phyloP scores from a whole-genome alignment of 306 rosid species.

The Cucurbita ficifolia region DNA sequence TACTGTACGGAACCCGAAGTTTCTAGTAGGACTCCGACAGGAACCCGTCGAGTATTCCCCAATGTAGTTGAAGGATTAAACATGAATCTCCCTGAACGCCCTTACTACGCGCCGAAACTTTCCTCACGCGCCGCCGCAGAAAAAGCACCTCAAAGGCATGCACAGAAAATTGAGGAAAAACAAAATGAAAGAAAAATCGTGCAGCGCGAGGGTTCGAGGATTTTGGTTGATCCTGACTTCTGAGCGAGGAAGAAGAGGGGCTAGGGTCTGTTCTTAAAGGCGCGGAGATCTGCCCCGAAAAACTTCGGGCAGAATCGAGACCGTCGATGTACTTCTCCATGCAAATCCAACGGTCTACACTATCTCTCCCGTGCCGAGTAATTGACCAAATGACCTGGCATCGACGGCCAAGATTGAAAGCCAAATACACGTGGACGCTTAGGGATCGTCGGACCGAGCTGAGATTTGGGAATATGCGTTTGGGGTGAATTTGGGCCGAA shows the following conservation, averaged over 20 bases:
- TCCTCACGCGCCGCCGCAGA: slow-evolving; percentile 18
- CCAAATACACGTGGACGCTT: slow-evolving; percentile 16
- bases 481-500: slow-evolving; percentile 5
- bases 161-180: background rate
- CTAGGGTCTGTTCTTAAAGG: slow-evolving; percentile 77
- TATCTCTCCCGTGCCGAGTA: slow-evolving; percentile 14
- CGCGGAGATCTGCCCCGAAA: slow-evolving; percentile 74
- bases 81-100: slow-evolving; percentile 20
- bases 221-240: slow-evolving; percentile 42
- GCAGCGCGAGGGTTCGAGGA: slow-evolving; percentile 37
- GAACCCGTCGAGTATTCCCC: slow-evolving; percentile 29
- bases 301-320: slow-evolving; percentile 16
- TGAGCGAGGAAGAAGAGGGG: slow-evolving; percentile 54
- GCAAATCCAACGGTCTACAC: slow-evolving; percentile 9
- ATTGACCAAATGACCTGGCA: slow-evolving; percentile 48
- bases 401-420: slow-evolving; percentile 23
- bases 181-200: background rate
- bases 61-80: slow-evolving; percentile 22
- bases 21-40: slow-evolving; percentile 22
- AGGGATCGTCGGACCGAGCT: background rate
- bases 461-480: slow-evolving; percentile 3
- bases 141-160: too few relatives aligned
- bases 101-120: background rate
- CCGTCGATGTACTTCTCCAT: slow-evolving; percentile 8
- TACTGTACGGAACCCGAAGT: slow-evolving; percentile 19